Evolutionary conservation across 163 green algal genomes (phyloP), one percentile per base, ranked within the genome.

Genomic region (Volvox carteri): DNA sequence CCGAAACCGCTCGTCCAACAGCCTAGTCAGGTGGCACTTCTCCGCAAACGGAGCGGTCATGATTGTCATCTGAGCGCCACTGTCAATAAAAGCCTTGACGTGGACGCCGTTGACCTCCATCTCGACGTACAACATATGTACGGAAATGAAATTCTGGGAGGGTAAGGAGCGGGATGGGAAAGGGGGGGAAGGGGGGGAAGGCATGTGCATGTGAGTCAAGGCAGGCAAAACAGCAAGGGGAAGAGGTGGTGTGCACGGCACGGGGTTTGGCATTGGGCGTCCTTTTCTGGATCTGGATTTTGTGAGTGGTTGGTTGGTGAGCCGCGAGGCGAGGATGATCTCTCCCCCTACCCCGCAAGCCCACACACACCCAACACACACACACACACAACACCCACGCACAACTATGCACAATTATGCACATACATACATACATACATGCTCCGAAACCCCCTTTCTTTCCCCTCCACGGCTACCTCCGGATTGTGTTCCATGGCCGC

Each of bases 41-140:
- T 97, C 90, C 1, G 96, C 96, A 84, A 94, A 96, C 35, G 79
- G 62, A 0, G 79, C 79, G 16, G 79, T 86, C 78, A 84, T 84
- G 46, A 84, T 84, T 14, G 75, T 84, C 89, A 94, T 96, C 94
- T 99, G 97, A 4, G 98, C 98, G 0, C 98, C 98, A 21, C 92
- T 97, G 93, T 99, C 98, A 7, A 99, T 94, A 89, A 99, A 99
- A 0, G 97, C 96, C 90, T 98, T 96, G n/a, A 98, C 84, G 21
- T 91, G 87, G 28, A 95, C 86, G 14, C 95, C 93, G 78, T 98
- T 98, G 30, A 98, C 92, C 90, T 98, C 95, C 94, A 99, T 97
- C 81, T 98, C 90, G 21, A 99, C 96, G 85, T 99, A 99, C 68
- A 99, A 91, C 98, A 99, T 99, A 85, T 92, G 88, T 16, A 99